phyloP scores from a whole-genome alignment of 805 yeast species.

The Jamesozyma piceae region DNA sequence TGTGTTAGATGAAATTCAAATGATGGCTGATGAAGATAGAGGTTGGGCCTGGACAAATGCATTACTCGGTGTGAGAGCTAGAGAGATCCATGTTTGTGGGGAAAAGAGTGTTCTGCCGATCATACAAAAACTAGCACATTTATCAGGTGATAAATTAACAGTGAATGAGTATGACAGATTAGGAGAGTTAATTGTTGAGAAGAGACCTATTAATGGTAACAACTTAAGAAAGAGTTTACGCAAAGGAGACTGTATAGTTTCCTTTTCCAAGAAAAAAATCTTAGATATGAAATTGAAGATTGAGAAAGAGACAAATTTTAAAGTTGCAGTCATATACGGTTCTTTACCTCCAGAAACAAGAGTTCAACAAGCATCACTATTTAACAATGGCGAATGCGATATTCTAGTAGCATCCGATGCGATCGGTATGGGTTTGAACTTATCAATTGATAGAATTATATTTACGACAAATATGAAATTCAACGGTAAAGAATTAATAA shows the following conservation, averaged over 20 bases:
- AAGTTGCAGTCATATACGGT: constrained; percentile 88
- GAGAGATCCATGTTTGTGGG: constrained; percentile 87
- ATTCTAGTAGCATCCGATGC: constrained; percentile 94
- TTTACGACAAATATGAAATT: constrained; percentile 63
- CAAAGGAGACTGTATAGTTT: constrained; percentile 83
- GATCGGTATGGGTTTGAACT: constrained; percentile 91
- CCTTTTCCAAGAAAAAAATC: constrained; percentile 70
- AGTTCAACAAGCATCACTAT: constrained; percentile 67
- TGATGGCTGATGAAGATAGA: constrained; percentile 70
- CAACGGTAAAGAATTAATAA: constrained; percentile 46
- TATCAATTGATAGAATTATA: constrained; percentile 71
- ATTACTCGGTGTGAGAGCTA: constrained; percentile 73
- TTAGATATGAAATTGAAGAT: constrained; percentile 59
- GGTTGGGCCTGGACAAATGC: constrained; percentile 97
- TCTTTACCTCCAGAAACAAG: constrained; percentile 94
- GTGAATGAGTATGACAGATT: constrained; percentile 64
- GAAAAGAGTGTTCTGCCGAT: constrained; percentile 77
- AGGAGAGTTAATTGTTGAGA: constrained; percentile 57
- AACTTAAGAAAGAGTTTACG: constrained; percentile 20
- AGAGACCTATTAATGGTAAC: constrained; percentile 24
- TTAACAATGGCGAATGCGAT: constrained; percentile 72
- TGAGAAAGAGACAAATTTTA: constrained; percentile 50
- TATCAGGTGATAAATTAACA: constrained; percentile 76
- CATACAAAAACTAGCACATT: constrained; percentile 44
- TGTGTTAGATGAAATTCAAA: constrained; percentile 91